phyloP scores from a whole-genome alignment of 2,329 filamentous ascomycete species.

The Aspergillus vadensis region DNA sequence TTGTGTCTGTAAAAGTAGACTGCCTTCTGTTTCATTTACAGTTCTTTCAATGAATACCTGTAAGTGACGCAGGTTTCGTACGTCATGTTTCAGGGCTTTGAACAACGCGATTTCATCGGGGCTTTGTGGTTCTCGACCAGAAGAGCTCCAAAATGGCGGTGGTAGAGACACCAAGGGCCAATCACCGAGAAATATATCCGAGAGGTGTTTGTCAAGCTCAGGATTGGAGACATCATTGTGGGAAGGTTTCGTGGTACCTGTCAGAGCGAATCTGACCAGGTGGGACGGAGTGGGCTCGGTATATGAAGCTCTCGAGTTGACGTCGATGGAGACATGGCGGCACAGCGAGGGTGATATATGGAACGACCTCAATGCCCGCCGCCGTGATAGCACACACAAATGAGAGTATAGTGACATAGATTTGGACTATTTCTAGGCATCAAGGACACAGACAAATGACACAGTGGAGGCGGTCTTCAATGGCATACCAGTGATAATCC shows the following conservation, averaged over 20 bases:
- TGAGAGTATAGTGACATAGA: neutral
- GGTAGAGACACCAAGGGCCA: slow-evolving; percentile 26
- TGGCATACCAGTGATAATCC: neutral
- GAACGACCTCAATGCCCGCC: neutral
- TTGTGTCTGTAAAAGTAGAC: slow-evolving; percentile 11
- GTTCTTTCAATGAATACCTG: slow-evolving; percentile 29
- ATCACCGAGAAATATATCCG: slow-evolving; percentile 23
- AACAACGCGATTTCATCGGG: neutral
- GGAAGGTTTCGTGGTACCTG: slow-evolving; percentile 20
- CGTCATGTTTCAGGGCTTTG: slow-evolving; percentile 5
- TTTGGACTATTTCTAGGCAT: slow-evolving; percentile 6
- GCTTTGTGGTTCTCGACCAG: slow-evolving; percentile 15
- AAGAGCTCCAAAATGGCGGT: slow-evolving; percentile 24
- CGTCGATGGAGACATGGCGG: slow-evolving; percentile 7
- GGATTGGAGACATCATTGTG: slow-evolving; percentile 5
- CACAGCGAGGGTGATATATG: slow-evolving; percentile 7
- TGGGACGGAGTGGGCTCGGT: slow-evolving; percentile 30
- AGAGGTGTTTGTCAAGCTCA: slow-evolving; percentile 19
- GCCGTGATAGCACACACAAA: slow-evolving; percentile 1
- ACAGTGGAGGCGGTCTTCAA: neutral
- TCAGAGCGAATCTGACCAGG: slow-evolving; percentile 37
- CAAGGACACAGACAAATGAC: neutral
- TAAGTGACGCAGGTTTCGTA: slow-evolving; percentile 20
- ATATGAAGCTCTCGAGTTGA: slow-evolving; percentile 2
- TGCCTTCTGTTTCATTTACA: slow-evolving; percentile 16